Evolutionary conservation across 331 rosid genomes (phyloP), one percentile per base, ranked within the genome.

Genomic region (Pyrus hybrid): DNA sequence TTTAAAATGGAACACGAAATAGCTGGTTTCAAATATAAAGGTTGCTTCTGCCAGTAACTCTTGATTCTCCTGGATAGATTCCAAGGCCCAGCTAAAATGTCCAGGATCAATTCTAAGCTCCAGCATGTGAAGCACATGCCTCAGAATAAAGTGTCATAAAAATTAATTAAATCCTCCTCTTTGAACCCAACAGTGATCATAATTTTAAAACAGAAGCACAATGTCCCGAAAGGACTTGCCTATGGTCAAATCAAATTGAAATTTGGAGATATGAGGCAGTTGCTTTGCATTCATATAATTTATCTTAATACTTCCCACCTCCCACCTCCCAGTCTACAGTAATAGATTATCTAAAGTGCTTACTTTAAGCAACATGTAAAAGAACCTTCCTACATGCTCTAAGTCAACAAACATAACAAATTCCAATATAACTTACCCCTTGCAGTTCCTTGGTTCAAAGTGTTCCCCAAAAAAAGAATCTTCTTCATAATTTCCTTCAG

Each of bases 361-460:
- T 25, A 45, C 51, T 64, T 51, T 35, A 25, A 33, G 75, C 29
- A 45, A 32, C 32, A 57, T 49, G 62, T 49, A 71, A 65, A 49
- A 68, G 18, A 73, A 68, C 12, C 79, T 29, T 18, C 47, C 26
- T 67, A 41, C n/a, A 73, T 54, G 30, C 62, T 20, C 22, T 51
- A 7, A 28, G 54, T 20, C 41, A 37, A 67, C 13, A 58, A 32
- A 51, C 21, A 58, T 66, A 8, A 68, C 28, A 35, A 49, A 47
- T 26, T 45, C 28, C 14, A 23, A 2, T 58, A 9, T 33, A 47
- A 45, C 90, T 77, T 83, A 89, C 99, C 99, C 89, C 99, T 92
- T 33, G 99, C 99, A 28, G 98, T 95, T 87, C 99, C 99, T 83
- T 95, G 97, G 83, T 95, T 95, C 83, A 95, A 82, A 66, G 96